Conservation (phyloP, 371 early-diverging fungal species). For the Lichtheimia corymbifera region DNA sequence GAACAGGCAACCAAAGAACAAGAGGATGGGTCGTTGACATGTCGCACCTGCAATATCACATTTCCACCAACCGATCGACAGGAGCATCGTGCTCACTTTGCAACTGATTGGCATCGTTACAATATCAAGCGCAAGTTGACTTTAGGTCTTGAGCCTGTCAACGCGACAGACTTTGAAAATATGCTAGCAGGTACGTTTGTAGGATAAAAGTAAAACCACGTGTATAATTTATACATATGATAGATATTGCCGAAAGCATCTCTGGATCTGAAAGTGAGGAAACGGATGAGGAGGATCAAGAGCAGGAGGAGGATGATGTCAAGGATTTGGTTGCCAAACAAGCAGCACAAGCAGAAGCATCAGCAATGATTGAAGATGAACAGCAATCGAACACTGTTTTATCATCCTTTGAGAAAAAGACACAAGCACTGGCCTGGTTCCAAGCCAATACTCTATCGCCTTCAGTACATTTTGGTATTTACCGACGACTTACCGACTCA, state of each 20-base stretch:
- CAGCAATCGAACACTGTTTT: conserved; percentile 12
- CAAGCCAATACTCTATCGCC: conserved; percentile 27
- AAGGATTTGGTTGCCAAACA: conserved; percentile 44
- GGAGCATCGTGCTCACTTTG: conserved; percentile 87
- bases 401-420: conserved; percentile 28
- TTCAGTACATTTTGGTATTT: conserved; percentile 56
- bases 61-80: conserved; percentile 74
- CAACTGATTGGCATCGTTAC: conserved; percentile 93
- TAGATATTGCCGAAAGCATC: conserved; percentile 51
- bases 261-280: conserved; percentile 47
- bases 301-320: conserved; percentile 17
- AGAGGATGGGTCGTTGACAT: conserved; percentile 32
- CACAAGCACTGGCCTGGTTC: conserved; percentile 54
- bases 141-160: conserved; percentile 74
- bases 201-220: background rate
- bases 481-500: conserved; percentile 50
- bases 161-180: conserved; percentile 76
- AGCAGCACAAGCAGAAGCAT: conserved; percentile 29
- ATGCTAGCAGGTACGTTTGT: conserved; percentile 60
- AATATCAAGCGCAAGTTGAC: conserved; percentile 94
- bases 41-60: conserved; percentile 85
- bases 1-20: background rate
- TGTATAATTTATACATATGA: background rate
- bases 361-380: conserved; percentile 28
- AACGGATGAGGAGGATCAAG: conserved; percentile 17